A percentile compares a stretch with the other conserved stretches of the same genome.
Conservation (phyloP, 768 basidiomycete genomes). For the Amanita subjunquillea region DNA sequence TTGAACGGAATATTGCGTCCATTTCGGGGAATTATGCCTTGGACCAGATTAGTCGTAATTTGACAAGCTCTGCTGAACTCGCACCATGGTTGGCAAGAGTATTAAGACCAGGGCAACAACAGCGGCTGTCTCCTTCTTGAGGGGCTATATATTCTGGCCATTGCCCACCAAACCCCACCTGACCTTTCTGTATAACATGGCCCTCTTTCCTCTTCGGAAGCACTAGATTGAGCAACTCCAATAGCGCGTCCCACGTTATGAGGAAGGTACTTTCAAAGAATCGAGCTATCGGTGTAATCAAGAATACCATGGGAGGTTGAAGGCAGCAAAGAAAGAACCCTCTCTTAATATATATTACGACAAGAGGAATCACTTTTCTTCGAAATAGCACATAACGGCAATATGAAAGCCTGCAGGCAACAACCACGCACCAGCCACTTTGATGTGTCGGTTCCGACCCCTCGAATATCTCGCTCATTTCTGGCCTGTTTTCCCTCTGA, state of each 20-base stretch:
- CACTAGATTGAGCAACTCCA: slow-evolving; percentile 43
- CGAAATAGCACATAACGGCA: too few species aligned
- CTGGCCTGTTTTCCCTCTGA: too few species aligned
- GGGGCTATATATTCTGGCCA: slow-evolving; percentile 64
- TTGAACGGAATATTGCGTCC: slow-evolving; percentile 62
- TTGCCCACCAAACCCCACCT: slow-evolving; percentile 44
- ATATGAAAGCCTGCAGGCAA: too few species aligned
- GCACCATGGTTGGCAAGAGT: slow-evolving; percentile 78
- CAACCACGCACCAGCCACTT: too few species aligned
- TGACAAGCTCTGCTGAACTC: slow-evolving; percentile 6
- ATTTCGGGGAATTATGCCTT: slow-evolving; percentile 54
- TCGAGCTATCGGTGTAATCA: slow-evolving; percentile 20
- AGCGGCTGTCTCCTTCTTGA: slow-evolving; percentile 54
- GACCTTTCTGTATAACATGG: slow-evolving; percentile 42
- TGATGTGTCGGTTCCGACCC: too few species aligned
- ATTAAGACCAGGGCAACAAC: slow-evolving; percentile 68
- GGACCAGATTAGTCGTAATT: background rate
- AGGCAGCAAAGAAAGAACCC: background rate
- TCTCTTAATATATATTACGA: background rate
- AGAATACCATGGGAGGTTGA: slow-evolving; percentile 16
- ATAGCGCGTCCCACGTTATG: slow-evolving; percentile 39
- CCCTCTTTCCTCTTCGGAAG: slow-evolving; percentile 40
- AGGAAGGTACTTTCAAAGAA: slow-evolving; percentile 20
- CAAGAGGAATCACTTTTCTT: too few species aligned
- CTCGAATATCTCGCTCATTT: too few species aligned